These are phyloP conservation scores for Penicillium paneum DNA, from an alignment of 2,329 filamentous ascomycete genomes.

Conservation along the genomic window DNA sequence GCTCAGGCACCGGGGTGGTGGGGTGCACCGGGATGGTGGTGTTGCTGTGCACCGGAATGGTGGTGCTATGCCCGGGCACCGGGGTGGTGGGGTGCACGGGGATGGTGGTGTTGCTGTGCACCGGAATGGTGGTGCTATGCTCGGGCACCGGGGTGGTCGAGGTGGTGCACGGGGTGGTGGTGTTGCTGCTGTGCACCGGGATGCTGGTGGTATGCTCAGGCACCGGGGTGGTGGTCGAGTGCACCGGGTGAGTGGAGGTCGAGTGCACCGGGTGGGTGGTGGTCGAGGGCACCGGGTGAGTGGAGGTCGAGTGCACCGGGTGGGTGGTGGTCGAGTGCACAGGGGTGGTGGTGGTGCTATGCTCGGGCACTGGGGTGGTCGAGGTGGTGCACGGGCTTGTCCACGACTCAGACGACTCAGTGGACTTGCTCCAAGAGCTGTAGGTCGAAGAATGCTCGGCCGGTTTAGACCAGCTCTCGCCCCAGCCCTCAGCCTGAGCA, in stretches of 20 bases:
- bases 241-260: background rate
- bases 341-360: background rate
- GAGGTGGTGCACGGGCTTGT: slow-evolving; percentile 9
- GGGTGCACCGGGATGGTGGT: background rate
- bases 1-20: background rate
- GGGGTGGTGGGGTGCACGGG: slow-evolving; percentile 1
- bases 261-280: no score
- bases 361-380: background rate
- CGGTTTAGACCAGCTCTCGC: slow-evolving; percentile 11
- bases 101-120: background rate
- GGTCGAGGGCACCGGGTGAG: background rate
- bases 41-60: background rate
- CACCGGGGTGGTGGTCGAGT: background rate
- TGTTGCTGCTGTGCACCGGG: background rate
- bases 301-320: background rate
- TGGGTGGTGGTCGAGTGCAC: background rate
- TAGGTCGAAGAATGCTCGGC: slow-evolving; percentile 1
- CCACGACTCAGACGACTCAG: slow-evolving; percentile 7
- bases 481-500: slow-evolving; percentile 3
- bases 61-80: background rate
- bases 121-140: slow-evolving; percentile 1
- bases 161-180: background rate
- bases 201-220: slow-evolving; percentile 1
- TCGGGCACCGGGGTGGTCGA: background rate
- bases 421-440: slow-evolving; percentile 4